A percentile compares a stretch with the other conserved stretches of the same genome.
Conservation (phyloP, 2,329 filamentous ascomycete species). For the Capronia epimyces region DNA sequence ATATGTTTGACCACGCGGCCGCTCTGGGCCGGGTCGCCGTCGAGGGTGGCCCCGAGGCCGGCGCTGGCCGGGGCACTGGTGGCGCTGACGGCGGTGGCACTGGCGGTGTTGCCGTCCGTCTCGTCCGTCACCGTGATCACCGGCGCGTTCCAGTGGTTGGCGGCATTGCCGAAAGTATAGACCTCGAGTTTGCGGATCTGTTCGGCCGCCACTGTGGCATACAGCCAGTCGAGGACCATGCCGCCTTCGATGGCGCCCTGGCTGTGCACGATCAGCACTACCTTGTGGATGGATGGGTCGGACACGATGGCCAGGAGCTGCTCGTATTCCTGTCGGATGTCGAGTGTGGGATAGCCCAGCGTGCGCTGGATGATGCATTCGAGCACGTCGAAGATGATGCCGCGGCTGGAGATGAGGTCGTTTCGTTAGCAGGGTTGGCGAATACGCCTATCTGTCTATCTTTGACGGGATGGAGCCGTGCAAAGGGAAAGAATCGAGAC, state of each 20-base stretch:
- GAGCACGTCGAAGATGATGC: slow-evolving; percentile 69
- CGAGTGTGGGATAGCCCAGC: slow-evolving; percentile 64
- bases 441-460: no score
- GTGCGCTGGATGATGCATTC: slow-evolving; percentile 74
- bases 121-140: slow-evolving; percentile 23
- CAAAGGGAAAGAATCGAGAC: background rate
- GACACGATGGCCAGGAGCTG: slow-evolving; percentile 60
- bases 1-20: slow-evolving; percentile 55
- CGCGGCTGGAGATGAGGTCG: slow-evolving; percentile 37
- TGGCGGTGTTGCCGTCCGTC: slow-evolving; percentile 29
- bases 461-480: no score
- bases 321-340: slow-evolving; percentile 57
- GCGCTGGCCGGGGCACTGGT: no score
- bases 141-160: slow-evolving; percentile 78
- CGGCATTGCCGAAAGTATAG: slow-evolving; percentile 69
- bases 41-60: background rate
- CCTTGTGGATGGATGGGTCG: slow-evolving; percentile 57
- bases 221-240: slow-evolving; percentile 68
- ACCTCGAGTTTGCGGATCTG: slow-evolving; percentile 66
- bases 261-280: slow-evolving; percentile 69
- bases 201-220: slow-evolving; percentile 64
- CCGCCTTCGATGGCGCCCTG: slow-evolving; percentile 72
- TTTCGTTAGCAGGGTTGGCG: no score
- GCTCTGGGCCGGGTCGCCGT: background rate
- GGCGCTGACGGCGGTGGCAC: background rate